These are phyloP conservation scores for Paraconiothyrium brasiliense DNA, from an alignment of 2,329 filamentous ascomycete species.

Conservation along the genomic window DNA sequence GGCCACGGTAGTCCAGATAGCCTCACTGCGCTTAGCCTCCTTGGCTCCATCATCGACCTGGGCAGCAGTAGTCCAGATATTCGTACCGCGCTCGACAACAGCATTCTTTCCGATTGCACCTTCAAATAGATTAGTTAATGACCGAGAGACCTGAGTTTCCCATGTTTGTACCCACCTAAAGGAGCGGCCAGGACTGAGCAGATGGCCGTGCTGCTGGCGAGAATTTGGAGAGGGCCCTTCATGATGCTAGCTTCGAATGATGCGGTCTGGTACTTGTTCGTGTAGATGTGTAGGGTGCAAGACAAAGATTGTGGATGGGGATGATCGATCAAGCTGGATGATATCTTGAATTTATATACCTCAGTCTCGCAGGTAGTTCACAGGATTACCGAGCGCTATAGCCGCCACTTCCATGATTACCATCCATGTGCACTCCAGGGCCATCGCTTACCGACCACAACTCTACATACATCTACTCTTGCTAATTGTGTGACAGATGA, in stretches of 20 bases:
- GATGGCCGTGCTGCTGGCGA: neutral
- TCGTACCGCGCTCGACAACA: neutral
- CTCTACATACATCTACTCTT: neutral
- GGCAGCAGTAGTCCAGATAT: slow-evolving; percentile 1
- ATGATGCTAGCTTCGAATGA: neutral
- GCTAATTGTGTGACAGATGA: neutral
- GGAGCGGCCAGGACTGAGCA: neutral
- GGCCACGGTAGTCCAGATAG: neutral
- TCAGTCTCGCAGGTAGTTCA: neutral
- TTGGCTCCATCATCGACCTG: neutral
- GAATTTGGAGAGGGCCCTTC: neutral
- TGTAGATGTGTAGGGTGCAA: neutral
- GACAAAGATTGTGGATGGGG: neutral
- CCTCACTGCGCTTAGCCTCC: neutral
- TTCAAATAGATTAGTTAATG: neutral
- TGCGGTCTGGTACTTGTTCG: neutral
- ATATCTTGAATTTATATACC: neutral
- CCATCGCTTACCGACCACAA: neutral
- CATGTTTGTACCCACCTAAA: neutral
- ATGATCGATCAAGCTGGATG: neutral
- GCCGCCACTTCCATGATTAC: neutral
- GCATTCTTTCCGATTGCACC: neutral
- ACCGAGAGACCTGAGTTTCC: neutral
- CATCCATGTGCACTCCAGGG: neutral
- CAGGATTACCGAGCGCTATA: neutral